Conservation (phyloP, 768 basidiomycete genomes). For the Suillus discolor region DNA sequence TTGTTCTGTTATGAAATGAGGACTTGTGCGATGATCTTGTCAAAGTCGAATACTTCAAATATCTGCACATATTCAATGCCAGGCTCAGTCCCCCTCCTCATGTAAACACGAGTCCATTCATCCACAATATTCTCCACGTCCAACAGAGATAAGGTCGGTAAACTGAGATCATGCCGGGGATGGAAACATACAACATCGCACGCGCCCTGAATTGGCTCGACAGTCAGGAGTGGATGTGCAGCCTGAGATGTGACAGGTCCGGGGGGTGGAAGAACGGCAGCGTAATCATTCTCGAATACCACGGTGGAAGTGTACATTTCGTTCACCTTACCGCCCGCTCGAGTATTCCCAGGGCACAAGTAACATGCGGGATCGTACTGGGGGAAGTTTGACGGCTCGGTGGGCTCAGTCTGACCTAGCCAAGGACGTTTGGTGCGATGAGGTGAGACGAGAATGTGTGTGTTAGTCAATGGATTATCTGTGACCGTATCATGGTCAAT, state of each 20-base stretch:
- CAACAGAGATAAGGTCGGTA: slow-evolving; percentile 59
- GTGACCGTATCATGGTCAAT: slow-evolving; percentile 12
- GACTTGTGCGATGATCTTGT: slow-evolving; percentile 13
- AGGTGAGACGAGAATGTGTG: slow-evolving; percentile 82
- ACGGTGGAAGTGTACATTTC: slow-evolving; percentile 66
- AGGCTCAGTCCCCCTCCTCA: slow-evolving; percentile 56
- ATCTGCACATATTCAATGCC: slow-evolving; percentile 85
- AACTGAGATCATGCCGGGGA: slow-evolving; percentile 82
- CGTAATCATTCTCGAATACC: slow-evolving; percentile 82
- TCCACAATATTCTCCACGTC: slow-evolving; percentile 69
- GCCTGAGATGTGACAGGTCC: slow-evolving; percentile 52
- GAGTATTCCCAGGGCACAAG: slow-evolving; percentile 83
- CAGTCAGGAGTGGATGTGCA: slow-evolving; percentile 61
- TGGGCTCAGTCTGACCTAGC: slow-evolving; percentile 82
- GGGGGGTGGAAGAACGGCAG: slow-evolving; percentile 73
- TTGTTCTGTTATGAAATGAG: slow-evolving; percentile 63
- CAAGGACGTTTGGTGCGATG: slow-evolving; percentile 92
- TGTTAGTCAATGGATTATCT: slow-evolving; percentile 83
- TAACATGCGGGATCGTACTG: slow-evolving; percentile 76
- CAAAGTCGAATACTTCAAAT: slow-evolving; percentile 67
- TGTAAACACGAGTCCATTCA: slow-evolving; percentile 74
- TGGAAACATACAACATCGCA: slow-evolving; percentile 90
- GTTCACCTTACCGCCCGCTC: slow-evolving; percentile 73
- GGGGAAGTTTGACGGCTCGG: slow-evolving; percentile 54
- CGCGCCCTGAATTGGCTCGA: slow-evolving; percentile 74